These are phyloP conservation scores for Cyberlindnera maclurae DNA, from an alignment of 805 yeast genomes.

Conservation along the genomic window DNA sequence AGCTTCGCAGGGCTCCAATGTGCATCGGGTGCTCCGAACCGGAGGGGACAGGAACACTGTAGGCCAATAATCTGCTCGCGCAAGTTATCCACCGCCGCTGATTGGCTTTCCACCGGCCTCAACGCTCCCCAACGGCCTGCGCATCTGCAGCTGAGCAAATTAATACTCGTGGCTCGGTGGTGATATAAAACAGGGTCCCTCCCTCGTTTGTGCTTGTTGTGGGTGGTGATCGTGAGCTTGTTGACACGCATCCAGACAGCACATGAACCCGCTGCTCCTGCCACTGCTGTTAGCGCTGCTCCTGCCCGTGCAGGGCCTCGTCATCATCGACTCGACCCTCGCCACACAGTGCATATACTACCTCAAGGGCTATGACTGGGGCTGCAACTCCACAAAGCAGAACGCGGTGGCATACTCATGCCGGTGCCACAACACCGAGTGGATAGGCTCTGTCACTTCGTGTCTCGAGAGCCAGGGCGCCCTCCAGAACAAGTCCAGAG, in stretches of 20 bases:
- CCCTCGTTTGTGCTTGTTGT: too few relatives aligned
- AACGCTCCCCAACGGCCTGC: too few relatives aligned
- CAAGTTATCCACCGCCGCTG: too few relatives aligned
- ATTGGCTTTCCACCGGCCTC: neutral
- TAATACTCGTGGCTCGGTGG: neutral
- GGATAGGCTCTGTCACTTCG: conserved; percentile 38
- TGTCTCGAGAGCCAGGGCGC: conserved; percentile 32
- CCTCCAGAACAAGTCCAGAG: conserved; percentile 12
- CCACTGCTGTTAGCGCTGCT: neutral
- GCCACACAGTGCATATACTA: conserved; percentile 38
- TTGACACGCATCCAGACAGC: too few relatives aligned
- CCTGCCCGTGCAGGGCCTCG: conserved; percentile 7
- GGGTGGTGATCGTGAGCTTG: too few relatives aligned
- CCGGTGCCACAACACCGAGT: conserved; percentile 34
- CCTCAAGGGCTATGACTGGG: conserved; percentile 35
- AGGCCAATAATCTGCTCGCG: too few relatives aligned
- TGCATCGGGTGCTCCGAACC: too few relatives aligned
- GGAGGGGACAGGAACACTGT: too few relatives aligned
- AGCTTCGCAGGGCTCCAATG: too few relatives aligned
- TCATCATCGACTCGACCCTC: conserved; percentile 29
- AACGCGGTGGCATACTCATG: conserved; percentile 30
- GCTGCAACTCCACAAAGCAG: conserved; percentile 30
- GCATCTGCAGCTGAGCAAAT: conserved; percentile 15
- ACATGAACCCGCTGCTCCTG: neutral
- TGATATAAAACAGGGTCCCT: too few relatives aligned